Evolutionary conservation across 371 early-diverging fungal genomes (phyloP).

Genomic region (Mucor velutinosus): DNA sequence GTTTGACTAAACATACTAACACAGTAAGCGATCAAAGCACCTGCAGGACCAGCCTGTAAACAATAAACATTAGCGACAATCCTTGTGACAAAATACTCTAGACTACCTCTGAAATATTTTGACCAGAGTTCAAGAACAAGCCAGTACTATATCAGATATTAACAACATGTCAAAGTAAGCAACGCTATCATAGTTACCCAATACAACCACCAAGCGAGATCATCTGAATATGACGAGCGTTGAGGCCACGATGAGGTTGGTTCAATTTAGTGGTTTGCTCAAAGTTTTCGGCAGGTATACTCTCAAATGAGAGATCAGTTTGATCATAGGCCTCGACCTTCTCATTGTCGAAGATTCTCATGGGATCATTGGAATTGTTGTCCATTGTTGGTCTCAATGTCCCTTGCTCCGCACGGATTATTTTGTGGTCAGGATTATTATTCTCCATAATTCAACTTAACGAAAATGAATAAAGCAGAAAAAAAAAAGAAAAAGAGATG

Average conservation of each 20-base stretch:
- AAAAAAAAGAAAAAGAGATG: neutral
- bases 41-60: conserved; percentile 50
- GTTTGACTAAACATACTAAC: conserved; percentile 41
- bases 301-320: conserved; percentile 20
- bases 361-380: conserved; percentile 13
- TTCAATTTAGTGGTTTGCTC: neutral
- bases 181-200: conserved; percentile 30
- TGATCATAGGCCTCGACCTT: conserved; percentile 25
- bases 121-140: conserved; percentile 83
- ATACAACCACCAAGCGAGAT: conserved; percentile 72
- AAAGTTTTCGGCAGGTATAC: conserved; percentile 2
- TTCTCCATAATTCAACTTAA: conserved; percentile 7
- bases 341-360: conserved; percentile 24
- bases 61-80: neutral
- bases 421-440: conserved; percentile 10
- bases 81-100: neutral
- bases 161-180: conserved; percentile 1
- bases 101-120: conserved; percentile 56
- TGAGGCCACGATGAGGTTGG: conserved; percentile 60
- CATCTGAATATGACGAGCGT: conserved; percentile 80
- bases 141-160: conserved; percentile 66
- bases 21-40: conserved; percentile 51
- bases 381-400: neutral
- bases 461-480: neutral
- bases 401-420: conserved; percentile 14